These are phyloP conservation scores for Spencermartinsiella europaea DNA, from an alignment of 805 yeast genomes.

Conservation along the genomic window DNA sequence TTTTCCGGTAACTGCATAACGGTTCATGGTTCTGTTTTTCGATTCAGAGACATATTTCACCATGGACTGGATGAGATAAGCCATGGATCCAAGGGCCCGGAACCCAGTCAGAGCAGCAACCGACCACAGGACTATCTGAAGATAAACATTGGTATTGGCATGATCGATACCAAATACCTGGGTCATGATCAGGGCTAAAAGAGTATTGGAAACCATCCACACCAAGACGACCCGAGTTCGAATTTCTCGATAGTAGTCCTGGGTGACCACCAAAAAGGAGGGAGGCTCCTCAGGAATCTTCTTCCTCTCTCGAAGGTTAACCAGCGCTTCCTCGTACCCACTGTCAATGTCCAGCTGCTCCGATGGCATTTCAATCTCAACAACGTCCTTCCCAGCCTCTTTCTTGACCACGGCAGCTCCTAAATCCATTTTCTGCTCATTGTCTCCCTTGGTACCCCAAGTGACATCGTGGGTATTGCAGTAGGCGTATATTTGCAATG, in stretches of 20 bases:
- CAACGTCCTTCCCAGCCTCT: conserved; percentile 78
- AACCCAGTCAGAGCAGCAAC: conserved; percentile 80
- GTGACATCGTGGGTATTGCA: conserved; percentile 98
- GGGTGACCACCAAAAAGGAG: conserved; percentile 37
- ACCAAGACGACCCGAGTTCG: conserved; percentile 91
- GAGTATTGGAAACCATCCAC: conserved; percentile 84
- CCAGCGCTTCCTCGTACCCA: conserved; percentile 69
- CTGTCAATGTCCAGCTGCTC: conserved; percentile 75
- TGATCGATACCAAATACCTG: conserved; percentile 72
- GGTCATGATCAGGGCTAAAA: conserved; percentile 80
- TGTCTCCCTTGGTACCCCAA: conserved; percentile 99
- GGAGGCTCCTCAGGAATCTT: conserved; percentile 44
- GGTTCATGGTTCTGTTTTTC: conserved; percentile 10
- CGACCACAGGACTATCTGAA: conserved; percentile 84
- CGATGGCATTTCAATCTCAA: conserved; percentile 68
- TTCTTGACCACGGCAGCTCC: conserved; percentile 81
- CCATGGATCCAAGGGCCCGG: conserved; percentile 76
- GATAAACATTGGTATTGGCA: conserved; percentile 63
- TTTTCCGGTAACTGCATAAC: conserved; percentile 1
- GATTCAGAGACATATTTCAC: conserved; percentile 20
- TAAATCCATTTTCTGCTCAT: conserved; percentile 58
- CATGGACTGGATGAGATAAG: conserved; percentile 50
- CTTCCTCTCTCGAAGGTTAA: conserved; percentile 66
- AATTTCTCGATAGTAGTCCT: conserved; percentile 91
- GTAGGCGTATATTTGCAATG: conserved; percentile 91